Percentiles rank a stretch among this genome's conserved stretches.
Evolutionary conservation across 2,329 filamentous ascomycete genomes (phyloP).

Genomic region (Botryotinia narcissicola): DNA sequence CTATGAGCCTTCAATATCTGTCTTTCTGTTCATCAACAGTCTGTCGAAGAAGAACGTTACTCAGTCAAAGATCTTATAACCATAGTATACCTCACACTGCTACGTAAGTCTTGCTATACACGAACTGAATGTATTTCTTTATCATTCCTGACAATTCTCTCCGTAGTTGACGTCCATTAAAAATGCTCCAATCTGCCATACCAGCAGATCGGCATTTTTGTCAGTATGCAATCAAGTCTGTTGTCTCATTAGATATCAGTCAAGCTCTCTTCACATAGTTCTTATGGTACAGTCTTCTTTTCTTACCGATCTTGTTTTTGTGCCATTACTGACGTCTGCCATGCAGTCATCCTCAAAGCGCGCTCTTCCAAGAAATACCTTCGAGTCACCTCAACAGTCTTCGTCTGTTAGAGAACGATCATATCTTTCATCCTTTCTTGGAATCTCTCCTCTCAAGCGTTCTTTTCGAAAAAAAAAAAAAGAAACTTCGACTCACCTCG

Average conservation of each 20-base stretch:
- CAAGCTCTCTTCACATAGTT: not conserved
- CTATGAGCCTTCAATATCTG: not conserved
- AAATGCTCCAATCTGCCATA: not conserved
- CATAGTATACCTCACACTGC: not conserved
- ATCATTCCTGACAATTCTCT: not conserved
- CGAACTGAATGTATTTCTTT: not conserved
- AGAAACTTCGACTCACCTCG: not conserved
- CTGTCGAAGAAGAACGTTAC: not conserved
- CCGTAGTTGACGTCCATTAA: not conserved
- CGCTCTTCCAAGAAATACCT: not conserved
- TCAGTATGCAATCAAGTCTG: not conserved
- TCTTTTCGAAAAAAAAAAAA: too few species aligned
- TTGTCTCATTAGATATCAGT: not conserved
- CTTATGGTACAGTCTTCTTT: not conserved
- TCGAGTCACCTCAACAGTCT: not conserved
- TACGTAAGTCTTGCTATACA: not conserved
- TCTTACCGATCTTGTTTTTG: not conserved
- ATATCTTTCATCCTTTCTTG: not conserved
- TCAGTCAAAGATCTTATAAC: not conserved
- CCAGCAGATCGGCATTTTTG: not conserved
- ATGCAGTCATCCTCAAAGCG: not conserved
- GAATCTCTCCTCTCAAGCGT: not conserved
- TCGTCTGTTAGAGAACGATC: not conserved
- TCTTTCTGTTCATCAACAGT: not conserved
- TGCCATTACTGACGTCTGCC: not conserved